Percentiles rank a stretch among this genome's conserved stretches.
phyloP scores from a whole-genome alignment of 228 moss, liverwort and hornwort species.

The Sphagnum magellanicum region DNA sequence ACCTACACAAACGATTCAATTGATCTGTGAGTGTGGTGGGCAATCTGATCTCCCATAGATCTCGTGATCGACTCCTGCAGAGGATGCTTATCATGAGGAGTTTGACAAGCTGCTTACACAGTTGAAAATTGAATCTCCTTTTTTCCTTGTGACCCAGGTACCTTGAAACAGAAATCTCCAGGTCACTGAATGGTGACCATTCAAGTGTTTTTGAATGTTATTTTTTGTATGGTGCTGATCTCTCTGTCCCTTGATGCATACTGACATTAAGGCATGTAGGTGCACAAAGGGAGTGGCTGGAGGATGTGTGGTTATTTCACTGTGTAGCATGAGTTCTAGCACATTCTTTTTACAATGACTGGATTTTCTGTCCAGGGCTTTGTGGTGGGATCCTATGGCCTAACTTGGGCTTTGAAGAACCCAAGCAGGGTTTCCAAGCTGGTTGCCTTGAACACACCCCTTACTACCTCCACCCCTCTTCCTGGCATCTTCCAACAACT shows the following conservation, averaged over 20 bases:
- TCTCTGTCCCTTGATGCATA: no score
- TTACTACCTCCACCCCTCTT: constrained; percentile 83
- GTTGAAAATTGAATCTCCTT: constrained; percentile 69
- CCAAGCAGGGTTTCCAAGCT: constrained; percentile 71
- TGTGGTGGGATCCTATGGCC: constrained; percentile 87
- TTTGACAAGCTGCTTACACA: constrained; percentile 88
- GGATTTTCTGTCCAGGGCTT: constrained; percentile 43
- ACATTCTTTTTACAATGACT: no score
- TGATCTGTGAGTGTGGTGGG: constrained; percentile 47
- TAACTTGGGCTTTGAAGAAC: constrained; percentile 97
- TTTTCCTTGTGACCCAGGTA: constrained; percentile 93
- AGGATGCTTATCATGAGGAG: constrained; percentile 97
- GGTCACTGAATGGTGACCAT: not conserved
- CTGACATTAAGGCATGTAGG: no score
- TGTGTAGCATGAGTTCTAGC: no score
- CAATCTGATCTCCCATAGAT: constrained; percentile 77
- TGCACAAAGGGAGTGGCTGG: no score
- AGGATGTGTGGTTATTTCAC: no score
- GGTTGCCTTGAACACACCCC: constrained; percentile 73
- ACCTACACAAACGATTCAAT: constrained; percentile 15
- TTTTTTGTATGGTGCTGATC: no score
- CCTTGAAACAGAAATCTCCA: not conserved
- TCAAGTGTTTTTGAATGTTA: no score
- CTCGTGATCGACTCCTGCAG: constrained; percentile 92
- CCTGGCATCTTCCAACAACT: constrained; percentile 86